Base-by-base conservation (phyloP, 352 stramenopile species). In the Thraustochytrium sp. region DNA sequence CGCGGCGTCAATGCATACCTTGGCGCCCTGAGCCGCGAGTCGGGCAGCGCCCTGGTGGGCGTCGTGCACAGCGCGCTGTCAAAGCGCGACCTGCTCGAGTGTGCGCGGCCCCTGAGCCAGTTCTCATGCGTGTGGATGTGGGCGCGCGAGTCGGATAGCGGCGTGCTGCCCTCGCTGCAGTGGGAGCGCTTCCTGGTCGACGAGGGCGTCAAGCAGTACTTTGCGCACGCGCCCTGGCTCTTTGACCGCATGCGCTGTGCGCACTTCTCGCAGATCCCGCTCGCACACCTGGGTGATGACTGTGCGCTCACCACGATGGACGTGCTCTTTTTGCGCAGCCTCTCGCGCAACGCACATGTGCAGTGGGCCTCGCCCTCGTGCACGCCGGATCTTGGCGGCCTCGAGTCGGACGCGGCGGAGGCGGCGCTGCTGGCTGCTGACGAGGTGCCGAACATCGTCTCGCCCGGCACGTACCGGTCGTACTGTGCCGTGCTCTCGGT, bases 211-310 rank as follows among this genome's bases (percentile, higher is more conserved):
- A 88, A 90, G 29, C 87, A 92, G 21, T 90, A 90, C 48, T 88
- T 95, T 49, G 87, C 93, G 78, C 92, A 97, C 85, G 92, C 93
- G 23, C 85, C 90, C 37, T 97, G 94, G 86, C 92, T 97, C 37
- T 89, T 95, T 48, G 93, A 85, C 36, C 84, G 84, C 40, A 48
- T 86, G 21, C 51, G 63, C 16, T 89, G 88, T 38, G 87, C 90
- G 2, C 84, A 90, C 44, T 96, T 94, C 86, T 93, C 93, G 38
- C 94, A 98, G 75, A 84, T 99, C 42, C 97, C 97, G 2, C 88
- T 98, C 3, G 95, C 94, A 3, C 98, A 99, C 87, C 90, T 99
- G 44, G 92, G 90, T 1, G 89, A 90, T 8, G 95, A 99, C 72
- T 90, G 96, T 64, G 91, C 92, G 37, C 90, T 95, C 23, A 90